phyloP scores from a whole-genome alignment of 108 stramenopile genomes.

The Skeletonema menzelii region DNA sequence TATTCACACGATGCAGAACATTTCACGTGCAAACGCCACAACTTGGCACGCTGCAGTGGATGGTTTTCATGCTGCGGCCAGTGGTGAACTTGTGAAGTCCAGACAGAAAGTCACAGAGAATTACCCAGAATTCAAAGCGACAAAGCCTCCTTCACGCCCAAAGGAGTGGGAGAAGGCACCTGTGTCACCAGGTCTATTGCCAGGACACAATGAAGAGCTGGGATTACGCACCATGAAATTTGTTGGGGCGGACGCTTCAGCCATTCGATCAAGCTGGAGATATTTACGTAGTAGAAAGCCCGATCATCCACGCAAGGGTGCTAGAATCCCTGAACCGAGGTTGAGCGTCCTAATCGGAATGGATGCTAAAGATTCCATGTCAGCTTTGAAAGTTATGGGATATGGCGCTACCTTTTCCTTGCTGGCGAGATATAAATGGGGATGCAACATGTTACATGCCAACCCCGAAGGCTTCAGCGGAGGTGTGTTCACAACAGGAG shows the following conservation, averaged over 20 bases:
- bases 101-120: conserved; percentile 11
- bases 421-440: conserved; percentile 34
- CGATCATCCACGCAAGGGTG: conserved; percentile 17
- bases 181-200: conserved; percentile 20
- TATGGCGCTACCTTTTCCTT: conserved; percentile 37
- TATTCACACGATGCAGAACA: conserved; percentile 31
- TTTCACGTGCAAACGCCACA: conserved; percentile 34
- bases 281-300: conserved; percentile 22
- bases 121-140: conserved; percentile 25
- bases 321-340: conserved; percentile 10
- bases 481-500: conserved; percentile 22
- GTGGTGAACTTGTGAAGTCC: conserved; percentile 26
- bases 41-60: conserved; percentile 49
- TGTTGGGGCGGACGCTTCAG: conserved; percentile 37
- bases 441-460: conserved; percentile 35
- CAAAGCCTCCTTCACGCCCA: conserved; percentile 19
- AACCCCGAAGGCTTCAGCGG: conserved; percentile 35
- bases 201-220: conserved; percentile 23
- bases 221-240: conserved; percentile 37
- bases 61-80: conserved; percentile 40
- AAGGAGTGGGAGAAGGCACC: conserved; percentile 26
- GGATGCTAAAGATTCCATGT: conserved; percentile 6
- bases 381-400: conserved; percentile 20
- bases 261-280: conserved; percentile 25
- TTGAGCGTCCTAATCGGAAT: conserved; percentile 31